Base-by-base conservation (phyloP, 2,329 filamentous ascomycete genomes). In the Fusarium newnesense region DNA sequence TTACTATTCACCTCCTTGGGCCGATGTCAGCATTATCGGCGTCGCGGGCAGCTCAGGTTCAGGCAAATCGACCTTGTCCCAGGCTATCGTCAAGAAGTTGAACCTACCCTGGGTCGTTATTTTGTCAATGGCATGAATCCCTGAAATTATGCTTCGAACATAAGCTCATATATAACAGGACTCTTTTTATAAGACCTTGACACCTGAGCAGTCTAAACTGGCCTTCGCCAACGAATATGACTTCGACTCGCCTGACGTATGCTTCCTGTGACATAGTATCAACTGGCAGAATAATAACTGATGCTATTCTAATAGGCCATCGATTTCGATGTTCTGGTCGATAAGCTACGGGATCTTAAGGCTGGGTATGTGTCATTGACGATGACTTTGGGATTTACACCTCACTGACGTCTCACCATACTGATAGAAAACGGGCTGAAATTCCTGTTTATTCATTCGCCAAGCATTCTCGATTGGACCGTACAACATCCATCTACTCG, bases 101-200 rank as follows among this genome's bases (percentile, higher is more conserved):
- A 97, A 96, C 83, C 85, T 99, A 73, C 96, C 96, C 64, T 99
- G 96, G 96, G 96, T 99, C 70, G 95, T 98, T 56, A 98, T 99
- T 83, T 84, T 99, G 77, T 97, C 95, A 46, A 98, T 99, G 92
- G 94, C 96, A 87, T 79, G 85, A 79, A 56, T 26, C 32, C 61
- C 56, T 42, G 42, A 36, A 32, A 44, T 43, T 32, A 47, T 28
- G 44, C 50, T 50, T 49, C 50, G 21, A 47, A 49, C 56, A 21
- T 21, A 58, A 69, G 53, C 79, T 81, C 67, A 80, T 74, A 26
- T 70, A 59, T 57, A 46, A 62, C n/a, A 97, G 94, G 96, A 99
- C 83, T 98, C 96, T 18, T 99, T 97, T 83, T 99, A 99, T 85
- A 98, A 98, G 84, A 93, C 92, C 24, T 85, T 99, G 76, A 93